These are phyloP conservation scores for Acrasis kona DNA, from an alignment of 78 protist genomes.

Conservation along the genomic window DNA sequence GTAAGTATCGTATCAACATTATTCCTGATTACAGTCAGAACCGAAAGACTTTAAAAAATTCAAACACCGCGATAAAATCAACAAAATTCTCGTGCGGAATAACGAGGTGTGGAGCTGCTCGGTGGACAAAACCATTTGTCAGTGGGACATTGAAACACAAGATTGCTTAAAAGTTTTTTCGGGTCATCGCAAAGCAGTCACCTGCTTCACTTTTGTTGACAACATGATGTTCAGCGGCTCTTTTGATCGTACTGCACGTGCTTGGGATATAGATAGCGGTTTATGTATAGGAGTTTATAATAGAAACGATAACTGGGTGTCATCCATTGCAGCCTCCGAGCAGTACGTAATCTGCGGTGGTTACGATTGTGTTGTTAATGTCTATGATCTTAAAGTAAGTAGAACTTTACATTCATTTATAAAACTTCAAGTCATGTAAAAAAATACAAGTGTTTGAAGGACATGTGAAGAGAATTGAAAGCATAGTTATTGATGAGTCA, in stretches of 20 bases:
- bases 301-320: not conserved
- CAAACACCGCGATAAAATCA: not conserved
- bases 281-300: not conserved
- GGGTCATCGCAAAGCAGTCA: not conserved
- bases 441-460: not conserved
- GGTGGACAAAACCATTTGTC: not conserved
- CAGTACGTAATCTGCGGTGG: not conserved
- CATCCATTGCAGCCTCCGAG: not conserved
- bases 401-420: not conserved
- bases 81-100: not conserved
- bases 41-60: too few species aligned
- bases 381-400: not conserved
- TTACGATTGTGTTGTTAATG: not conserved
- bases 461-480: not conserved
- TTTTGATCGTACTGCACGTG: not conserved
- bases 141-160: not conserved
- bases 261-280: not conserved
- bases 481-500: not conserved
- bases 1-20: too few species aligned
- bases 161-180: not conserved
- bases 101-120: not conserved
- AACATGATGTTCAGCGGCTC: not conserved
- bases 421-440: not conserved
- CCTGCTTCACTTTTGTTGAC: not conserved
- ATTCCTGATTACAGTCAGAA: too few species aligned